Evolutionary conservation across 2,329 filamentous ascomycete genomes (phyloP), one percentile per base, ranked within the genome.

Genomic region (Exserohilum turcica): DNA sequence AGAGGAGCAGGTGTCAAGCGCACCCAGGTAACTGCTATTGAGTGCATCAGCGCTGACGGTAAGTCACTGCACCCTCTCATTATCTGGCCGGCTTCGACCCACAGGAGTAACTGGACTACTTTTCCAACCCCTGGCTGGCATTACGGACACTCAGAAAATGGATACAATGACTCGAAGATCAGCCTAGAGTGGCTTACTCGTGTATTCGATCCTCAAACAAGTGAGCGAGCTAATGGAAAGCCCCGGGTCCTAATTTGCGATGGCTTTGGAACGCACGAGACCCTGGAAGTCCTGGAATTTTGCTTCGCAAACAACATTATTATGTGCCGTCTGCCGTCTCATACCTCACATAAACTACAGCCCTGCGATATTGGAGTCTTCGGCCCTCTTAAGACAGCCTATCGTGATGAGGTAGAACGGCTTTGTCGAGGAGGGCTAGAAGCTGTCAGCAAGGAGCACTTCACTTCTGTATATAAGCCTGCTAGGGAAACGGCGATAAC

Each of bases 231-330:
- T 43, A 43, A 29, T 18, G 16, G 18, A 15, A 43, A 43, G 29
- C 18, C 35, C 37, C 42, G 57, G 45, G 6, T 49, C 49, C 19
- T 31, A 55, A 19, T 43, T 50, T 37, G 39, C 35, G 16, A 31
- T 59, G n/a, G 43, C 54, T 43, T 45, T 62, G 60, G 61, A 19
- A 71, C 66, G 28, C 68, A 77, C 48, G 63, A 76, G 53, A 70
- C 67, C 6, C 67, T 72, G 28, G 65, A 76, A 35, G 55, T 72
- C 43, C 42, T 66, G 52, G 63, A 68, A 55, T 68, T 64, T 53
- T 73, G 63, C 54, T 69, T 70, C 44, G 52, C 64, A 46, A 70
- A 75, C 44, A 68, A 69, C 31, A 73, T 74, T 39, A 33, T 16
- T 33, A 18, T 37, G 8, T 31, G 29, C 28, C 39, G n/a, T 18